Evolutionary conservation across 495 filamentous ascomycete species (phyloP).

Genomic region (Cryomyces minteri): DNA sequence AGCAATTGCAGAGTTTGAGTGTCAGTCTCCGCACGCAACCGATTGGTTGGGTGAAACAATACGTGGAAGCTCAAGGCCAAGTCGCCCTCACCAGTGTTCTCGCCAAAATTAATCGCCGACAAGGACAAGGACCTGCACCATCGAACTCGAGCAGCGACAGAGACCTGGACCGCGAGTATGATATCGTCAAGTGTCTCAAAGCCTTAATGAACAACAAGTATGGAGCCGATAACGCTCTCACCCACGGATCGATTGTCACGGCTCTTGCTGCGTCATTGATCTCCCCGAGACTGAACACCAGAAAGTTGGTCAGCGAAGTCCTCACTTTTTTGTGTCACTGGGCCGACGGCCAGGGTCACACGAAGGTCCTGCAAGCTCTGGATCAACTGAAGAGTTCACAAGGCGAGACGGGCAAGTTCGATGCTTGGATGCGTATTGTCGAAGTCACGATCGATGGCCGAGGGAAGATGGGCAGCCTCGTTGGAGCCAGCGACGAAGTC

Average conservation of each 20-base stretch:
- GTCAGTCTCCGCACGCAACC: conserved; percentile 92
- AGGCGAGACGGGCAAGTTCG: conserved; percentile 88
- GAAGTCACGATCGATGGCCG: conserved; percentile 94
- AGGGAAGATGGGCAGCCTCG: conserved; percentile 95
- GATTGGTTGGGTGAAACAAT: conserved; percentile 91
- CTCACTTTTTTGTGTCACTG: conserved; percentile 95
- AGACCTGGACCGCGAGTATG: conserved; percentile 87
- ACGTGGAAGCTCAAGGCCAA: conserved; percentile 95
- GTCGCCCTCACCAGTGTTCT: conserved; percentile 91
- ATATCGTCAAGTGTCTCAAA: conserved; percentile 94
- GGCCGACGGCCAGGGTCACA: conserved; percentile 84
- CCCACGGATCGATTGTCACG: conserved; percentile 74
- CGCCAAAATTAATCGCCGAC: conserved; percentile 75
- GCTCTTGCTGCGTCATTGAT: conserved; percentile 75
- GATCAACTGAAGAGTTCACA: conserved; percentile 80
- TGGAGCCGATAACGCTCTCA: conserved; percentile 90
- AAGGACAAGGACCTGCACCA: conserved; percentile 51
- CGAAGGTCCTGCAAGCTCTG: conserved; percentile 83
- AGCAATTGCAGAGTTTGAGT: conserved; percentile 77
- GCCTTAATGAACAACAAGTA: conserved; percentile 98
- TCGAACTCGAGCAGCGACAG: conserved; percentile 42
- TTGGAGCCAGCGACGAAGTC: conserved; percentile 92
- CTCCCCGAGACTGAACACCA: conserved; percentile 75
- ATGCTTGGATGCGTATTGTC: conserved; percentile 97
- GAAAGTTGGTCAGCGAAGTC: conserved; percentile 92